These are phyloP conservation scores for Clavulina sp. DNA, from an alignment of 768 basidiomycete genomes.

Conservation along the genomic window DNA sequence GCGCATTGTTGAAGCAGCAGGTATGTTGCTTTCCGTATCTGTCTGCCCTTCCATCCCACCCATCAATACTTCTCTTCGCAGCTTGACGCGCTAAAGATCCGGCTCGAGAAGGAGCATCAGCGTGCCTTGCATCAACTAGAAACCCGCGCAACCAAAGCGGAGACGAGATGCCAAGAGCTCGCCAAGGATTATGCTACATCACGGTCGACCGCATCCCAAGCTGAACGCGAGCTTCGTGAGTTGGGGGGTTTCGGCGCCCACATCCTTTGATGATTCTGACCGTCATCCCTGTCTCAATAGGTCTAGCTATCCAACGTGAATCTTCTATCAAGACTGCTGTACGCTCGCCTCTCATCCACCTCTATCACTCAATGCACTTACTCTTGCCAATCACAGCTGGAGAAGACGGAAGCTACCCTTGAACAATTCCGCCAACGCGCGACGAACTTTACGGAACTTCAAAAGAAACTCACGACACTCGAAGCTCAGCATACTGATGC, in stretches of 20 bases:
- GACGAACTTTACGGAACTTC: slow-evolving; percentile 1
- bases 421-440: slow-evolving; percentile 2
- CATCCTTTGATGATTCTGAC: not conserved
- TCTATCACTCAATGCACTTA: not conserved
- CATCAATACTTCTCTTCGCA: not conserved
- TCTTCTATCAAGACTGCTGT: slow-evolving; percentile 1
- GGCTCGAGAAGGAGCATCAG: not conserved
- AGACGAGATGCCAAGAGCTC: not conserved
- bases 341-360: not conserved
- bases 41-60: not conserved
- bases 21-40: not conserved
- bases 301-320: slow-evolving; percentile 3
- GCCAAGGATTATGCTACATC: not conserved
- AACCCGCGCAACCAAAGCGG: not conserved
- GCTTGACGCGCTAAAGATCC: not conserved
- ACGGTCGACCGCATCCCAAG: not conserved
- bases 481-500: slow-evolving; percentile 6
- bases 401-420: slow-evolving; percentile 7
- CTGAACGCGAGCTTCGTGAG: not conserved
- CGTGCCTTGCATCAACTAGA: not conserved
- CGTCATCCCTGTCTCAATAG: not conserved
- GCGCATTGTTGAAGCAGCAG: not conserved
- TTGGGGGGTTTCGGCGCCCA: not conserved
- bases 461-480: slow-evolving; percentile 9
- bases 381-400: slow-evolving; percentile 7